Conservation (phyloP, 2,329 filamentous ascomycete genomes). For the Leptoxyphium fumago region DNA sequence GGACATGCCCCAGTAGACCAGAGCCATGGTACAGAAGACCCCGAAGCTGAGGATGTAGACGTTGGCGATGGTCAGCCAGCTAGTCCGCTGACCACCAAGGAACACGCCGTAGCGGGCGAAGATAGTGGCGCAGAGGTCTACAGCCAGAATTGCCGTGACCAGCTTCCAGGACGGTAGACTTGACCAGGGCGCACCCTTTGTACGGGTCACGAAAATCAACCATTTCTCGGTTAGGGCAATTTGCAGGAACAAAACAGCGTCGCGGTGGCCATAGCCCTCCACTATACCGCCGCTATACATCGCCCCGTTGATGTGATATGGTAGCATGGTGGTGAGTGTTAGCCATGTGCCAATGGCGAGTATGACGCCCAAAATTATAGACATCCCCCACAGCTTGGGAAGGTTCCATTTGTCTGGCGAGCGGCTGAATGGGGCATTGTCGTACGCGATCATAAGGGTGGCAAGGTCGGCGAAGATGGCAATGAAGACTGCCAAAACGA, state of each 20-base stretch:
- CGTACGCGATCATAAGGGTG: slow-evolving; percentile 82
- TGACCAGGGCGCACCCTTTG: slow-evolving; percentile 80
- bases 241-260: slow-evolving; percentile 76
- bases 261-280: slow-evolving; percentile 72
- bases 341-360: slow-evolving; percentile 69
- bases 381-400: slow-evolving; percentile 88
- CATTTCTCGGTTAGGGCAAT: slow-evolving; percentile 88
- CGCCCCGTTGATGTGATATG: slow-evolving; percentile 10
- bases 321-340: slow-evolving; percentile 63
- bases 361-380: slow-evolving; percentile 65
- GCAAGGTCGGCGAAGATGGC: slow-evolving; percentile 90
- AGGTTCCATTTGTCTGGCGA: slow-evolving; percentile 90
- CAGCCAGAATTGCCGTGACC: slow-evolving; percentile 77
- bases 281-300: slow-evolving; percentile 62
- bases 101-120: slow-evolving; percentile 37
- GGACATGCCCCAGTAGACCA: slow-evolving; percentile 67
- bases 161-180: slow-evolving; percentile 64
- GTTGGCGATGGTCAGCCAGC: slow-evolving; percentile 72
- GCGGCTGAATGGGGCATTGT: slow-evolving; percentile 77
- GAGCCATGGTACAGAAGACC: slow-evolving; percentile 71
- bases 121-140: slow-evolving; percentile 24
- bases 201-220: slow-evolving; percentile 92
- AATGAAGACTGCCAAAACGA: slow-evolving; percentile 82
- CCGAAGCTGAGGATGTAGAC: slow-evolving; percentile 87
- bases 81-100: slow-evolving; percentile 36